Conservation (phyloP, 331 rosid genomes). For the Erythrophleum ivorense region DNA sequence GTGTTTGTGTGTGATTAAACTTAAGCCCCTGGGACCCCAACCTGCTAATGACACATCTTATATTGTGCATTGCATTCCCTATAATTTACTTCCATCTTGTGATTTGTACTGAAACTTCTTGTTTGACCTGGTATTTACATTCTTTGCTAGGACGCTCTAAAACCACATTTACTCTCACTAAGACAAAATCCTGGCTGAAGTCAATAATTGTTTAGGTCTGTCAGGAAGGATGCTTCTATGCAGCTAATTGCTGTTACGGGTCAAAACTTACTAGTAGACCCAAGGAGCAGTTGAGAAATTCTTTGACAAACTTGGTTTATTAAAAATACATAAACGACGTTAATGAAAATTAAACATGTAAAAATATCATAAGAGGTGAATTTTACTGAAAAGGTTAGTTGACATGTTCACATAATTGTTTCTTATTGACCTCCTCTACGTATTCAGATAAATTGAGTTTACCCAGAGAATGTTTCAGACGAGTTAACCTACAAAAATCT, state of each 20-base stretch:
- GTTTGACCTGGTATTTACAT: neutral
- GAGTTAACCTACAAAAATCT: constrained; percentile 2
- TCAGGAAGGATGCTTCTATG: constrained; percentile 2
- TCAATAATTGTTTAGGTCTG: neutral
- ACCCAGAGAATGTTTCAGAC: neutral
- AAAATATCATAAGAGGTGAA: neutral
- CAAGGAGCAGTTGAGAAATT: neutral
- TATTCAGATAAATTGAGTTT: neutral
- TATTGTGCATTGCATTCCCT: neutral
- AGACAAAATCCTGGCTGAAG: constrained; percentile 10
- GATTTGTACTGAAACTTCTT: neutral
- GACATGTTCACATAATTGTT: neutral
- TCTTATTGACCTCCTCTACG: too few relatives aligned
- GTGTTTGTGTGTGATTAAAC: neutral
- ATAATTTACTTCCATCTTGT: constrained; percentile 20
- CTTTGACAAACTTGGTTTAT: too few relatives aligned
- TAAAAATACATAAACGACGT: neutral
- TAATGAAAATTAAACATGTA: neutral
- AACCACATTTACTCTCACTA: neutral
- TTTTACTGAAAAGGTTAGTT: neutral
- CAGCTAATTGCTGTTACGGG: neutral
- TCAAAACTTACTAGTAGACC: neutral
- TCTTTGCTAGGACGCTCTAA: neutral
- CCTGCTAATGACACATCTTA: neutral
- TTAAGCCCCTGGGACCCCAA: neutral